These are phyloP conservation scores for Voacanga thouarsii DNA, from an alignment of 257 asterid genomes.

Conservation along the genomic window DNA sequence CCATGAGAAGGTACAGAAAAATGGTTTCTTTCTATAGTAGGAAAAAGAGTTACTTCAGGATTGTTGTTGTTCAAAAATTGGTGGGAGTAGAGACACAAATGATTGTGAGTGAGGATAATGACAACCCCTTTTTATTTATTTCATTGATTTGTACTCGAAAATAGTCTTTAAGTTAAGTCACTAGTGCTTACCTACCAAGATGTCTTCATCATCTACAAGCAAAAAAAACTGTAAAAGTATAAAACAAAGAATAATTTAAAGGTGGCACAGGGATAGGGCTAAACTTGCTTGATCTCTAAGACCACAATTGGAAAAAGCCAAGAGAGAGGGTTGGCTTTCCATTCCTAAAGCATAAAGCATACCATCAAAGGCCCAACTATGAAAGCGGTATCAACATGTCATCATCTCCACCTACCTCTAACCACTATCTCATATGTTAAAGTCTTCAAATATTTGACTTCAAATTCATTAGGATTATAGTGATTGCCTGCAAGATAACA, in stretches of 20 bases:
- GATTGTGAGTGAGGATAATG: neutral
- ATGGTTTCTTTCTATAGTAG: neutral
- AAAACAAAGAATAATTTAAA: neutral
- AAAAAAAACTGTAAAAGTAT: neutral
- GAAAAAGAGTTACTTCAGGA: neutral
- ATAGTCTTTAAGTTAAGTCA: slow-evolving; percentile 18
- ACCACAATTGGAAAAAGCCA: slow-evolving; percentile 8
- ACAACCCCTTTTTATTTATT: neutral
- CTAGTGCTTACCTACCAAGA: slow-evolving; percentile 39
- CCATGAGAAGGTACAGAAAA: neutral
- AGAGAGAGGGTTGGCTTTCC: slow-evolving; percentile 22
- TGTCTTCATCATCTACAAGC: slow-evolving; percentile 24
- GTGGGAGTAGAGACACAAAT: neutral
- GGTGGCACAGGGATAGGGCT: neutral
- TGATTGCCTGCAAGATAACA: too few species aligned
- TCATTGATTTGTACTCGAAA: neutral
- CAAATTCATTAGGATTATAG: neutral
- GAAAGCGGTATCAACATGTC: slow-evolving; percentile 57
- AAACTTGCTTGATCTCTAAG: too few species aligned
- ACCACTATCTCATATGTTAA: slow-evolving; percentile 37
- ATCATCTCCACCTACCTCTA: slow-evolving; percentile 62
- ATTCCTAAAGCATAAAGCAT: slow-evolving; percentile 36
- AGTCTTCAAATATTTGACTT: neutral
- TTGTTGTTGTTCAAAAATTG: neutral
- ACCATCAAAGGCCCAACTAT: slow-evolving; percentile 41